Evolutionary conservation across 1,284 basidiomycete genomes (phyloP), one percentile per base, ranked within the genome.

Genomic region (Ustilago esculenta): DNA sequence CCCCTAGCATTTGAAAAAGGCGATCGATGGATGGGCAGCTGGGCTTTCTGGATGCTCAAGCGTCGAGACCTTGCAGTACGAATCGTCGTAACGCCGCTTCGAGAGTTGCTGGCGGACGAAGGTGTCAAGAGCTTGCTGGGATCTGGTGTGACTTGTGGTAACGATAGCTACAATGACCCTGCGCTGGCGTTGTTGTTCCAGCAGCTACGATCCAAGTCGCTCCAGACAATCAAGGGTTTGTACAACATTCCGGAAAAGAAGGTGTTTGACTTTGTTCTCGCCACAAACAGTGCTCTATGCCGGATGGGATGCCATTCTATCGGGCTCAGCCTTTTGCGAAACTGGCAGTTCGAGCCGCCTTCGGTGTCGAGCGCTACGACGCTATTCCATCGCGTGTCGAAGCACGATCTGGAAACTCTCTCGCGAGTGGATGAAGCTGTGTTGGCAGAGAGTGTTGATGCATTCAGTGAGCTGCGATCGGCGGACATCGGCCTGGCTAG

Each of bases 231-330:
- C 4, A 90, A 94, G 80, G 94, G 93, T 8, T 91, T 91, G 0
- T 92, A 89, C 75, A 92, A 93, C 76, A 92, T 96, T 32, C 89
- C 92, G 0, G 90, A 90, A 27, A 87, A 87, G 51, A 87, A 89
- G 17, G 93, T 96, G 79, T 96, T 92, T 83, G 93, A 91, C 79
- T 97, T 96, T 82, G 92, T 96, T 5, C 85, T 94, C 34, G 93
- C 96, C 83, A 93, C 92, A 72, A 90, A 92, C 1, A 87, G 92
- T 20, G 91, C 94, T 3, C 92, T 97, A 77, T 91, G 89, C 76
- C 86, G 91, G 50, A 94, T 96, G 92, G 94, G 95, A n/a, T 98
- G 94, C 73, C 93, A 96, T 81, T 86, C 87, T 5, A 84, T 98
- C 12, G 94, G 92, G 3, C 86, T 97, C 21, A 88, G 92, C 75